Percentiles rank a stretch among this genome's conserved stretches.
Evolutionary conservation across 2,329 filamentous ascomycete species (phyloP).

Genomic region (Epichloe gansuensis): DNA sequence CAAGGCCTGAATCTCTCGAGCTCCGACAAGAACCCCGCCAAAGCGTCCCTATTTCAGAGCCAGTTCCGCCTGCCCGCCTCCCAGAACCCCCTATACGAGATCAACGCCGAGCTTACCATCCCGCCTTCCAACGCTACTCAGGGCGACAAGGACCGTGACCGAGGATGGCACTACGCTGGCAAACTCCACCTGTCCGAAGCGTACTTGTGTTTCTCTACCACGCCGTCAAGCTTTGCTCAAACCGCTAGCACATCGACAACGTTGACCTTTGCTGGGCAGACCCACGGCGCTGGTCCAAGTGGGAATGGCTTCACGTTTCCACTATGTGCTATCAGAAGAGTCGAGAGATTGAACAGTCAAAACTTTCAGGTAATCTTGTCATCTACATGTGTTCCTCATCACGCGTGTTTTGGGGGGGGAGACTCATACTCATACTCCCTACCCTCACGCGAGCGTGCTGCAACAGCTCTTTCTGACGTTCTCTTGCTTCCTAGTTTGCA

Average conservation of each 20-base stretch:
- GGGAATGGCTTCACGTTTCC: constrained; percentile 95
- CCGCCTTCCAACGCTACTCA: constrained; percentile 56
- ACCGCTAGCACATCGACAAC: constrained; percentile 69
- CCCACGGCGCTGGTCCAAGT: constrained; percentile 80
- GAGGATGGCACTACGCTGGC: constrained; percentile 80
- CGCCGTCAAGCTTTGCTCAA: constrained; percentile 73
- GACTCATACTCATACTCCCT: too few relatives aligned
- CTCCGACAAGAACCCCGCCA: constrained; percentile 73
- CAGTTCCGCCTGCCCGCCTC: constrained; percentile 91
- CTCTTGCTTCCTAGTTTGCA: constrained; percentile 48
- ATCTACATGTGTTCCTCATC: background rate
- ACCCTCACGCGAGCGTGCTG: background rate
- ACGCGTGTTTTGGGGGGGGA: background rate
- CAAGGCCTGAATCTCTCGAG: constrained; percentile 60
- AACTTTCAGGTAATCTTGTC: constrained; percentile 51
- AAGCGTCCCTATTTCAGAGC: constrained; percentile 82
- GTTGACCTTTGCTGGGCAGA: constrained; percentile 80
- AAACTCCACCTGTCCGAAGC: constrained; percentile 89
- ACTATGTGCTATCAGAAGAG: constrained; percentile 77
- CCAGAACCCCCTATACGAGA: constrained; percentile 90
- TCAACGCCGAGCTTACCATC: constrained; percentile 88
- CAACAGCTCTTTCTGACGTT: background rate
- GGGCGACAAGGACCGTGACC: constrained; percentile 56
- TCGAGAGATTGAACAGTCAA: constrained; percentile 86
- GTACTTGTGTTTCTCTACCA: constrained; percentile 93